Evolutionary conservation across 2,329 filamentous ascomycete genomes (phyloP).

Genomic region (Thielaviopsis musarum): DNA sequence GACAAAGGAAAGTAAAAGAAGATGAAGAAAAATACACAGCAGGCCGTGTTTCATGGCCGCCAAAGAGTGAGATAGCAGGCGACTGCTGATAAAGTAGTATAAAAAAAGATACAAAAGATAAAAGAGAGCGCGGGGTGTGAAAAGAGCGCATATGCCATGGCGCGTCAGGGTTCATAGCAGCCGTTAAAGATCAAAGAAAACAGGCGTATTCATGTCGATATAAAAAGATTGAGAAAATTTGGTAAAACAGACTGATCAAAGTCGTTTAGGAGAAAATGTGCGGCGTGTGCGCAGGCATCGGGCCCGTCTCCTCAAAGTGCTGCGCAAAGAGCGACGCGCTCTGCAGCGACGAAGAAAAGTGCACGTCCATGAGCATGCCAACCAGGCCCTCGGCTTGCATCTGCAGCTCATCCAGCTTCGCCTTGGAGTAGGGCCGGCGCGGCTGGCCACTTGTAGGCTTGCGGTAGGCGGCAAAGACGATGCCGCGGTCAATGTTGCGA

Average conservation of each 20-base stretch:
- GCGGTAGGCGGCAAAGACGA: constrained; percentile 40
- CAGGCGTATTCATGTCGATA: background rate
- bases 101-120: constrained; percentile 3
- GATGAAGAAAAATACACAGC: background rate
- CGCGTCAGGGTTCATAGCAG: constrained; percentile 8
- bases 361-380: constrained; percentile 34
- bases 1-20: background rate
- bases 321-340: constrained; percentile 15
- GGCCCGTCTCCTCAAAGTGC: constrained; percentile 22
- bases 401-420: constrained; percentile 29
- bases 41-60: background rate
- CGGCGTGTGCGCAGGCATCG: constrained; percentile 20
- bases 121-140: background rate
- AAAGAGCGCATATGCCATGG: background rate
- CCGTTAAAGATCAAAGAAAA: constrained; percentile 10
- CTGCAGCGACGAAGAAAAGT: constrained; percentile 19
- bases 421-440: constrained; percentile 18
- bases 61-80: background rate
- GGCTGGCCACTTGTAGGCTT: constrained; percentile 25
- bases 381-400: constrained; percentile 35
- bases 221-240: background rate
- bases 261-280: constrained; percentile 2
- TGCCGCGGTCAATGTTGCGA: constrained; percentile 27
- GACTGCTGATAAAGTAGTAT: constrained; percentile 1
- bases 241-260: background rate